Evolutionary conservation across 2,329 filamentous ascomycete species (phyloP), one percentile per base, ranked within the genome.

Genomic region (Aspergillus sp.): DNA sequence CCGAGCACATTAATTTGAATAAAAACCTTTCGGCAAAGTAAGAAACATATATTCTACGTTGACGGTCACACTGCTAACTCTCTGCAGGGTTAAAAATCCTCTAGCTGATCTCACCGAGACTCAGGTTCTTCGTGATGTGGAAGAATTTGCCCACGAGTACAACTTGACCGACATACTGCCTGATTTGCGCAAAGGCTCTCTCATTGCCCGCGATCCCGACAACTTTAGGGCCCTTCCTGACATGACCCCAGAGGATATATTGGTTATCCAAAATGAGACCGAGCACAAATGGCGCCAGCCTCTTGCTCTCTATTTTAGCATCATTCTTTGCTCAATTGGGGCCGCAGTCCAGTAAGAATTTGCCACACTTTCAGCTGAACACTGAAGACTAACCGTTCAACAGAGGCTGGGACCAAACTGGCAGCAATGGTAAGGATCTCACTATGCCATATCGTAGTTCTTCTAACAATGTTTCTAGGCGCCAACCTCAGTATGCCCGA

Each of bases 221-320:
- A 73, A 74, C 2, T 82, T 77, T 56, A 78, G 80, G 52, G 66
- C 64, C 8, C 68, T 83, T 13, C 70, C 75, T 7, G 77, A 71
- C 0, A 68, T 83, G 20, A 74, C 74, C 2, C 73, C 77, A 3
- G 61, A 67, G 1, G 81, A 83, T 59, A 63, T 71, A 22, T 67
- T 72, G 6, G 74, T 72, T 5, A 74, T 83, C 33, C 71, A 72
- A n/a, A 68, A 77, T 22, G 81, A 83, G 62, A 69, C 76, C 27
- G 66, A 72, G 17, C 77, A 82, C 63, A 78, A 79, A 58, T 83
- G 81, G 80, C 74, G 73, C 11, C 80, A 83, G 60, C 80, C 82
- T 3, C 63, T 59, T 46, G 60, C 75, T 13, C 71, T 83, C 7
- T 83, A 82, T 65, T 75, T 79, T 56, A 81, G 79, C 8, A 80